These are phyloP conservation scores for Monosporozyma aquatica DNA, from an alignment of 805 yeast genomes.

Conservation along the genomic window DNA sequence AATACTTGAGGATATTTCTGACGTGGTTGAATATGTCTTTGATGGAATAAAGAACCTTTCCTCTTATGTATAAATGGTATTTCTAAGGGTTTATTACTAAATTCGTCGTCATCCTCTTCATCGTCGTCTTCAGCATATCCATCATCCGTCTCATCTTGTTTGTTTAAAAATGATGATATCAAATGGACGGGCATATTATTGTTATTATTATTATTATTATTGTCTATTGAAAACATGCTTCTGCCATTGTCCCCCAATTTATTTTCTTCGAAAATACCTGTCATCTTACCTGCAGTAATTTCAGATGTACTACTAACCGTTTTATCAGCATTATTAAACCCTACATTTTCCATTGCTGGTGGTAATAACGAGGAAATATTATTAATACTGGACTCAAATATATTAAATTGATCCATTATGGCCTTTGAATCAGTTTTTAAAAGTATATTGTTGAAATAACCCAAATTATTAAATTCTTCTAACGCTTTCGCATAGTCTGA, in stretches of 20 bases:
- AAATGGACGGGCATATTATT: not conserved
- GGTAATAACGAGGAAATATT: slow-evolving; percentile 7
- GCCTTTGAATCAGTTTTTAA: slow-evolving; percentile 18
- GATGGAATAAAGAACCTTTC: slow-evolving; percentile 16
- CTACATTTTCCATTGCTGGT: not conserved
- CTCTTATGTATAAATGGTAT: slow-evolving; percentile 18
- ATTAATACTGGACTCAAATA: slow-evolving; percentile 12
- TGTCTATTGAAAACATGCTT: not conserved
- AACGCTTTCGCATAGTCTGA: not conserved
- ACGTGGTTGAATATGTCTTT: slow-evolving; percentile 12
- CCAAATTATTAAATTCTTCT: slow-evolving; percentile 2
- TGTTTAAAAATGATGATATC: not conserved
- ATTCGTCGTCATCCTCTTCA: slow-evolving; percentile 19
- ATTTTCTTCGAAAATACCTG: not conserved
- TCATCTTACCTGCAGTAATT: too few relatives aligned
- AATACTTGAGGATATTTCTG: slow-evolving; percentile 1
- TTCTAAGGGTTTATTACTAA: slow-evolving; percentile 23
- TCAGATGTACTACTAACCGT: not conserved
- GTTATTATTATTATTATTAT: not conserved
- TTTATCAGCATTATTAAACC: not conserved
- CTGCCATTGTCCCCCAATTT: not conserved
- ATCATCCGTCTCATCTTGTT: slow-evolving; percentile 22
- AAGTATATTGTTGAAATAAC: slow-evolving; percentile 5
- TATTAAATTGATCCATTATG: slow-evolving; percentile 24
- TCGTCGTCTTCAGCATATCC: slow-evolving; percentile 29